Conservation (phyloP, 192 early-diverging fungal genomes). For the Mortierella claussenii region DNA sequence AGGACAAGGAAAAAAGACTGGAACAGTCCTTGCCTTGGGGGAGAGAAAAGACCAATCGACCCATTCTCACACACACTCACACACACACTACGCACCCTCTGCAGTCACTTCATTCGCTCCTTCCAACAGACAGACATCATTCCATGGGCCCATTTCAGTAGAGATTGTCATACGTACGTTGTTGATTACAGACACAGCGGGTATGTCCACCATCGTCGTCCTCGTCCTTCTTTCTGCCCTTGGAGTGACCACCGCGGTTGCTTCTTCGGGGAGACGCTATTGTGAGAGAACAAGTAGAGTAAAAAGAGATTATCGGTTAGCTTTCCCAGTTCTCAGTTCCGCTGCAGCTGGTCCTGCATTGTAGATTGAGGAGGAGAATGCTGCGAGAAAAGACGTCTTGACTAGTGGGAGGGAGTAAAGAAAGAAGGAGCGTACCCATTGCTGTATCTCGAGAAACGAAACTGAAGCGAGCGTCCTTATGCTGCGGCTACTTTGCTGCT, state of each 20-base stretch:
- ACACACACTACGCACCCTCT: no score
- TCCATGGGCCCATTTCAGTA: no score
- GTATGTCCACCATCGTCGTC: conserved; percentile 63
- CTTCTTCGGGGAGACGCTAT: conserved; percentile 45
- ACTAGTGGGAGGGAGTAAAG: not conserved
- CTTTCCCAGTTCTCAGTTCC: not conserved
- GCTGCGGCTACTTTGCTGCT: not conserved
- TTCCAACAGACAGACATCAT: no score
- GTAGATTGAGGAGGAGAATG: not conserved
- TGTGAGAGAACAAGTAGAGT: not conserved
- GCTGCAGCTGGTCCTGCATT: not conserved
- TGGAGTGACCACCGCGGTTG: conserved; percentile 39
- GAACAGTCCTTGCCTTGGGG: no score
- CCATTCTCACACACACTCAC: no score
- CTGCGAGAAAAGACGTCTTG: no score
- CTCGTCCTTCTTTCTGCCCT: conserved; percentile 49
- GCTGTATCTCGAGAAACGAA: not conserved
- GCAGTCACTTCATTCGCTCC: no score
- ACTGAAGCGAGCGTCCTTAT: no score
- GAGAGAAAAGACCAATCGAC: no score
- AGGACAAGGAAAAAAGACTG: no score
- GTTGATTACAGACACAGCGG: conserved; percentile 63
- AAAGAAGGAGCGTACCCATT: conserved; percentile 3
- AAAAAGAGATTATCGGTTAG: conserved; percentile 1
- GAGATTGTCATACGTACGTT: conserved; percentile 64